Conservation (phyloP, 2,329 filamentous ascomycete genomes). For the Aspergillus terreus region DNA sequence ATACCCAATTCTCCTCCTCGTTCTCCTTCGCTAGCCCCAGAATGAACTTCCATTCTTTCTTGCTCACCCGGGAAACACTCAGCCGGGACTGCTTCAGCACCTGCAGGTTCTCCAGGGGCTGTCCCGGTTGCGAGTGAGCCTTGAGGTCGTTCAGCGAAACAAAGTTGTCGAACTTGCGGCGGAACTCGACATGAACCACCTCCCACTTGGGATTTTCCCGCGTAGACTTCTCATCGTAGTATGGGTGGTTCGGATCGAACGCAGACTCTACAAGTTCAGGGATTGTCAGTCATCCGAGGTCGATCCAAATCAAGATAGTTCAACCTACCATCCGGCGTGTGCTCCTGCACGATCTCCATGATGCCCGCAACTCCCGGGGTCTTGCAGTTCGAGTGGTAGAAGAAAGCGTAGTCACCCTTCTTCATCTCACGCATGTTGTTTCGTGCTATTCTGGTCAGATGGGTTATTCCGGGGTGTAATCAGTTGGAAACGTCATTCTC, state of each 20-base stretch:
- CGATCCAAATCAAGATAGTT: conserved; percentile 11
- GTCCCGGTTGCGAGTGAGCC: conserved; percentile 54
- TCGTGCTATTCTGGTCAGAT: conserved; percentile 52
- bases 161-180: conserved; percentile 71
- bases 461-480: neutral
- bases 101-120: conserved; percentile 70
- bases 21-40: conserved; percentile 38
- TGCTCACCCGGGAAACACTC: conserved; percentile 62
- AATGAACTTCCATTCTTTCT: conserved; percentile 48
- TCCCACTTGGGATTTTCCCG: conserved; percentile 74
- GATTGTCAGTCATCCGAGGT: conserved; percentile 7
- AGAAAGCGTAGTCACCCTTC: conserved; percentile 86
- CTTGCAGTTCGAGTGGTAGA: conserved; percentile 95
- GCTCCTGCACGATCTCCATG: conserved; percentile 85
- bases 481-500: conserved; percentile 14
- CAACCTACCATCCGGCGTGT: conserved; percentile 69
- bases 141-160: conserved; percentile 71
- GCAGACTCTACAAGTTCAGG: conserved; percentile 54
- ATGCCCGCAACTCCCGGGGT: conserved; percentile 80
- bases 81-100: conserved; percentile 76
- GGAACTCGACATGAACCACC: conserved; percentile 83
- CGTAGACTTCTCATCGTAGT: conserved; percentile 77
- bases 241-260: conserved; percentile 68
- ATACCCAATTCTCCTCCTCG: conserved; percentile 2
- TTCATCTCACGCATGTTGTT: conserved; percentile 93